phyloP scores from a whole-genome alignment of 805 yeast genomes.

The Torulaspora maleeae region DNA sequence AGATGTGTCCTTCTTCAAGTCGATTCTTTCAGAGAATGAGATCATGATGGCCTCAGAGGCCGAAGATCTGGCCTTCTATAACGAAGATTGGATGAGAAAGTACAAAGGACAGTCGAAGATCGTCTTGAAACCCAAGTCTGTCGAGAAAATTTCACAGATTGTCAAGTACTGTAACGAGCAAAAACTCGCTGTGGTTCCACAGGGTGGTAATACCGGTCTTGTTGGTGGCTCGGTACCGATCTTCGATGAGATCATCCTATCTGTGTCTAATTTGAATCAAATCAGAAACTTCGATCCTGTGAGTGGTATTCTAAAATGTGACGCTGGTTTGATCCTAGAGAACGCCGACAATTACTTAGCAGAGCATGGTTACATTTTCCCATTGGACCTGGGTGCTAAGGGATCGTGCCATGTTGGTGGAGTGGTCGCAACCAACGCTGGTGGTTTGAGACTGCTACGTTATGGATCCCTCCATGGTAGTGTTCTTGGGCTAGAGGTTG shows the following conservation, averaged over 20 bases:
- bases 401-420: slow-evolving; percentile 97
- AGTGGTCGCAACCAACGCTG: slow-evolving; percentile 92
- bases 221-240: slow-evolving; percentile 94
- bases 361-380: slow-evolving; percentile 85
- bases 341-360: slow-evolving; percentile 72
- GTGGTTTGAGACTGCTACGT: slow-evolving; percentile 81
- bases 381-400: slow-evolving; percentile 91
- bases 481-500: slow-evolving; percentile 87
- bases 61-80: slow-evolving; percentile 65
- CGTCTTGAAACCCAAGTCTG: slow-evolving; percentile 76
- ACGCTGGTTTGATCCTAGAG: slow-evolving; percentile 87
- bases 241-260: slow-evolving; percentile 81
- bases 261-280: slow-evolving; percentile 65
- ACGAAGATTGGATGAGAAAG: slow-evolving; percentile 93
- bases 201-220: slow-evolving; percentile 94
- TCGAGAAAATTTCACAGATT: slow-evolving; percentile 71
- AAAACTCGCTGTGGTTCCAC: slow-evolving; percentile 83
- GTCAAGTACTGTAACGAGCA: slow-evolving; percentile 74
- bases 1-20: slow-evolving; percentile 59
- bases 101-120: slow-evolving; percentile 82
- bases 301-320: slow-evolving; percentile 82
- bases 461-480: slow-evolving; percentile 92
- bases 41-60: slow-evolving; percentile 45
- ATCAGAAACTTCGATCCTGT: slow-evolving; percentile 76
- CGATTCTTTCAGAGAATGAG: slow-evolving; percentile 50